Evolutionary conservation across 2,329 filamentous ascomycete species (phyloP), one percentile per base, ranked within the genome.

Genomic region (Ascochyta pisi): DNA sequence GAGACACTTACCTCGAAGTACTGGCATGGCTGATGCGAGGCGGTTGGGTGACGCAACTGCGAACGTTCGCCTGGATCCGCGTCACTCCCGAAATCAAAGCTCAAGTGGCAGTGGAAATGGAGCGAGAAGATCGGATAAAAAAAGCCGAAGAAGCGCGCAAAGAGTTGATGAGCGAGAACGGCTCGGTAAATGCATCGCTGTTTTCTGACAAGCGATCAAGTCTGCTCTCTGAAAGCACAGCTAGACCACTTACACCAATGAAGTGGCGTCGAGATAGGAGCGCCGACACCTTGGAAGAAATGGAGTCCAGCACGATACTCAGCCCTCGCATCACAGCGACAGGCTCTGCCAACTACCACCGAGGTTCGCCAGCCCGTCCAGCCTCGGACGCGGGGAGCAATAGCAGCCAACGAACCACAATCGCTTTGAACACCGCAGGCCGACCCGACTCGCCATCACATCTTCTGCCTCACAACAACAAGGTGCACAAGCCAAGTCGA

Each of bases 31-130:
- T 99, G 8, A 87, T 98, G 79, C 87, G 93, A 37, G 90, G 92
- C 42, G 92, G 92, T 13, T 96, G 95, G 90, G 93, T 97, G 0
- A 96, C 91, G 0, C 93, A 97, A 73, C 83, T 99, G 6, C 90
- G 92, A 60, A 95, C 92, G 0, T 97, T 96, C 74, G 91, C 89
- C 12, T 96, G 95, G 81, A 86, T 98, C 39, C 86, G 94, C 45
- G 90, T 95, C 38, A 89, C 88, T 76, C 87, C 90, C 2, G 89
- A 94, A 70, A 90, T 96, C 60, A 87, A 95, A 65, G 88, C 90
- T 68, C 88, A 91, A 62, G 92, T 96, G 3, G 87, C 91, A 47
- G 84, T 88, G 64, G 84, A 87, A 50, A 82, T 91, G 87, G 91
- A 73, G 41, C 66, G 61, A 6, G 74, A 75, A 54, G 69, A 66